Base-by-base conservation (phyloP, 495 filamentous ascomycete species). In the Penicillium steckii region DNA sequence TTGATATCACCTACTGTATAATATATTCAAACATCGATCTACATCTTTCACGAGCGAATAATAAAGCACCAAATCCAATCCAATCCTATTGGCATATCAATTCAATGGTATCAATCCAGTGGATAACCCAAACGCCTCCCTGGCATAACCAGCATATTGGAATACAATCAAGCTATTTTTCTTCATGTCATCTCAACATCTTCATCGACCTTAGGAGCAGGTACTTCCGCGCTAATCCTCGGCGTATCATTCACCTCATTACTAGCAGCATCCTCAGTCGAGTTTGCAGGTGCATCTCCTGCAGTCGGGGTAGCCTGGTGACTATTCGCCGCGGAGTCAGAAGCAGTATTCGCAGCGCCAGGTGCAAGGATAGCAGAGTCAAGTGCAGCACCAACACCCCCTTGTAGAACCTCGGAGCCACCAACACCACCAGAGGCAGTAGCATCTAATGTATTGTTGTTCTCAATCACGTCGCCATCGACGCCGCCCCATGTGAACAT, bases 401-500 rank as follows among this genome's bases (percentile, higher is more conserved):
- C 66, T 46, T 71, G 68, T 10, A 73, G 30, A 4, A 70, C 66
- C 9, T 73, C 71, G 0, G 72, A 59, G 37, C 71, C 68, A 13
- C 69, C 68, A 17, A 75, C 68, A 18, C 54, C 67, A 9, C 65
- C 66, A 38, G 60, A 56, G 5, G 61, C 63, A 19, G 63, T 44
- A 19, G 56, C 66, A 38, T 69, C 63, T 15, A 66, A 44, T 27
- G 62, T 54, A 22, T 53, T 55, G 23, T 58, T 60, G 33, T 69
- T 70, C 12, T 54, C 58, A 29, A 74, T 66, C 19, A 74, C 60
- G 32, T 74, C 61, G 24, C 68, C 68, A 27, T 75, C 69, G 18
- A 72, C 58, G n/a, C 68, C 69, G 17, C 74, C 70, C 74, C 74
- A 77, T 8, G 73, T 65, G 15, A 71, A 62, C 74, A 77, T 77